Evolutionary conservation across 176 grass and related monocot species (phyloP).

Genomic region (Musa acuminata): DNA sequence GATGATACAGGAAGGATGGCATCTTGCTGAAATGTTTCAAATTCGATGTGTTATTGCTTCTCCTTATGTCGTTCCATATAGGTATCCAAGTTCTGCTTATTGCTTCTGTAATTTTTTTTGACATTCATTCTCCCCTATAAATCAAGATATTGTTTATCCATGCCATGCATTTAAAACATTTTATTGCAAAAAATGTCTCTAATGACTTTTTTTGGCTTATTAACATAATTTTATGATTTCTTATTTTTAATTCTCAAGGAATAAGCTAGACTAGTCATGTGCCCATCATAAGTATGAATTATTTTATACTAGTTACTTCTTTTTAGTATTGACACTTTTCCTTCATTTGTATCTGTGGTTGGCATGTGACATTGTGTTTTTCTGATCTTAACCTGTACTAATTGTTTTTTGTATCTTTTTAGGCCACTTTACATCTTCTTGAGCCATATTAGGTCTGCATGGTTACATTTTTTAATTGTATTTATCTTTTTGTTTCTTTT

Average conservation of each 20-base stretch:
- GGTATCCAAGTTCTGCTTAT: constrained; percentile 28
- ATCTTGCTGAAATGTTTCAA: constrained; percentile 84
- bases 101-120: background rate
- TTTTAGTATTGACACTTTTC: background rate
- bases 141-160: background rate
- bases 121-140: background rate
- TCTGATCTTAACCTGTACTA: background rate
- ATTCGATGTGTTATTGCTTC: constrained; percentile 68
- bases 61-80: constrained; percentile 88
- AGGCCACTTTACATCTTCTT: background rate
- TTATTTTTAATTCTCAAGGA: background rate
- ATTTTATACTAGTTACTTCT: background rate
- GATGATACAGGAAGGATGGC: constrained; percentile 82
- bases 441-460: background rate
- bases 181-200: background rate
- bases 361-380: background rate
- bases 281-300: background rate
- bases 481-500: background rate
- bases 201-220: background rate
- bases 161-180: background rate
- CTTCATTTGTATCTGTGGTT: too few species aligned
- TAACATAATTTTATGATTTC: background rate
- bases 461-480: background rate
- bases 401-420: background rate
- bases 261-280: background rate